phyloP scores from a whole-genome alignment of 2,329 filamentous ascomycete genomes.

The Colletotrichum orbiculare region DNA sequence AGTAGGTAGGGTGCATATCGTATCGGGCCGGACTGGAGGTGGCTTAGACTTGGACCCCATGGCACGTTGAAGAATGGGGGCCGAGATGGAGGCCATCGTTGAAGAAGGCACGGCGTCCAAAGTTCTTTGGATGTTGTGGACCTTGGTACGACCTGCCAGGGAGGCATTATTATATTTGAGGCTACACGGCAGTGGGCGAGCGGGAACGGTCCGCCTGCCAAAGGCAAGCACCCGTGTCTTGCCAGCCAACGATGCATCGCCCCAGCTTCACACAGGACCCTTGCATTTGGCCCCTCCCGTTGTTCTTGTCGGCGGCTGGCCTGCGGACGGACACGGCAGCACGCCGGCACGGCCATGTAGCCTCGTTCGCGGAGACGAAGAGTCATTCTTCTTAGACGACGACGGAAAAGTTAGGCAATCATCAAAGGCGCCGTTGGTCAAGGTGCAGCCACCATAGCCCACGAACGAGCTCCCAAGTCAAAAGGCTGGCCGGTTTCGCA shows the following conservation, averaged over 20 bases:
- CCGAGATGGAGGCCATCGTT: neutral
- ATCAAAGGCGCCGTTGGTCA: no score
- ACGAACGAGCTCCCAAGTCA: neutral
- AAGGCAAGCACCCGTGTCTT: neutral
- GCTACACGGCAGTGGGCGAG: constrained; percentile 27
- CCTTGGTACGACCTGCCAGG: constrained; percentile 19
- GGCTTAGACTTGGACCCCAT: constrained; percentile 14
- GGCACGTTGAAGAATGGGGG: constrained; percentile 24
- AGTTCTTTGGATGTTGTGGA: constrained; percentile 7
- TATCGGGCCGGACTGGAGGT: constrained; percentile 15
- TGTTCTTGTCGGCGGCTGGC: neutral
- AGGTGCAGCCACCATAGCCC: no score
- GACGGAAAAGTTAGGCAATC: no score
- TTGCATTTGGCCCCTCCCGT: no score
- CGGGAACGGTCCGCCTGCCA: constrained; percentile 23
- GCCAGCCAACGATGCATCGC: no score
- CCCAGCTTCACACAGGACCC: neutral
- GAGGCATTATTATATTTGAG: neutral
- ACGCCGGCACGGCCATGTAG: no score
- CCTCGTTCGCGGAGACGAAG: no score
- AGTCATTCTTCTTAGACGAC: no score
- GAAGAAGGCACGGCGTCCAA: neutral
- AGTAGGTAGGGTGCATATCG: constrained; percentile 6
- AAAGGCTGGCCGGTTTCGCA: constrained; percentile 7
- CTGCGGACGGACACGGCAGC: no score